phyloP scores from a whole-genome alignment of 2,329 filamentous ascomycete genomes.

The Trichoderma semiorbis region DNA sequence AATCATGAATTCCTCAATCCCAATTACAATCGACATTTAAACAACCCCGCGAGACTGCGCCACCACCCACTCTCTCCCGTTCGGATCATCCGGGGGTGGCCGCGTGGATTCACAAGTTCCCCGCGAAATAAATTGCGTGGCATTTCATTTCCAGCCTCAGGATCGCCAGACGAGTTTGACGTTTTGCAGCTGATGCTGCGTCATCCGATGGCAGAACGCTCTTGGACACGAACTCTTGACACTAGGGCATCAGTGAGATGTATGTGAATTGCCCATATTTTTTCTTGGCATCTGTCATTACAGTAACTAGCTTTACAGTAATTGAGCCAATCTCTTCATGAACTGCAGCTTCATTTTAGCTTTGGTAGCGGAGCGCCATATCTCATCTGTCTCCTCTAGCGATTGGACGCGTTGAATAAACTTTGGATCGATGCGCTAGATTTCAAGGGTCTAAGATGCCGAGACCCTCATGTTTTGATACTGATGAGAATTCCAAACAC shows the following conservation, averaged over 20 bases:
- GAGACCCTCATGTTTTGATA: too few relatives aligned
- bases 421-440: neutral
- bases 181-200: neutral
- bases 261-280: neutral
- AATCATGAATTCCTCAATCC: neutral
- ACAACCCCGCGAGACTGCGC: neutral
- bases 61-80: neutral
- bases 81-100: slow-evolving; percentile 9
- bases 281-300: neutral
- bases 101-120: neutral
- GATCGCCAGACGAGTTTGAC: neutral
- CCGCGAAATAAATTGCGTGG: neutral
- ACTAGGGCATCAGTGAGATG: fast-evolving
- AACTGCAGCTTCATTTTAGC: neutral
- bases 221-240: neutral
- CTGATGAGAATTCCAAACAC: neutral
- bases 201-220: neutral
- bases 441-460: too few relatives aligned
- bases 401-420: neutral
- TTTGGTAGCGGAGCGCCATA: neutral
- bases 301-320: too few relatives aligned
- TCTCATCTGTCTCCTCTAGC: too few relatives aligned
- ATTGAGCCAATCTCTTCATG: neutral
- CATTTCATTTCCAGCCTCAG: neutral
- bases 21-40: neutral